A percentile compares a stretch with the other conserved stretches of the same genome.
phyloP scores from a whole-genome alignment of 176 grass and related monocot species.

The barley (Hordeum vulgare) region MorexV3_pseudomolecules_assembly NC_058523.1:19992019-19992518 shows the following conservation, averaged over 20 bases:
- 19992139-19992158: constrained; percentile 19
- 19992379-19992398: not conserved
- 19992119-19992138: not conserved
- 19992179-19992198: constrained; percentile 37
- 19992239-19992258: not conserved
- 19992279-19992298: constrained; percentile 10
- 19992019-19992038: not conserved
- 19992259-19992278: not conserved
- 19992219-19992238: constrained; percentile 20
- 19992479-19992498: too few species aligned
- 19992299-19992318: not conserved
- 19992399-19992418: too few species aligned
- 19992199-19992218: not conserved
- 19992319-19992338: not conserved
- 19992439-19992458: too few species aligned
- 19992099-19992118: not conserved
- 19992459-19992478: too few species aligned
- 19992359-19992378: not conserved
- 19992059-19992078: not conserved
- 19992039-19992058: not conserved
- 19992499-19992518: too few species aligned
- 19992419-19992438: too few species aligned
- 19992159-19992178: constrained; percentile 19
- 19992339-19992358: not conserved
- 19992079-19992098: not conserved